A percentile compares a stretch with the other conserved stretches of the same genome.
Evolutionary conservation across 2,329 filamentous ascomycete species (phyloP).

Genomic region (Beauveria rudraprayagi): DNA sequence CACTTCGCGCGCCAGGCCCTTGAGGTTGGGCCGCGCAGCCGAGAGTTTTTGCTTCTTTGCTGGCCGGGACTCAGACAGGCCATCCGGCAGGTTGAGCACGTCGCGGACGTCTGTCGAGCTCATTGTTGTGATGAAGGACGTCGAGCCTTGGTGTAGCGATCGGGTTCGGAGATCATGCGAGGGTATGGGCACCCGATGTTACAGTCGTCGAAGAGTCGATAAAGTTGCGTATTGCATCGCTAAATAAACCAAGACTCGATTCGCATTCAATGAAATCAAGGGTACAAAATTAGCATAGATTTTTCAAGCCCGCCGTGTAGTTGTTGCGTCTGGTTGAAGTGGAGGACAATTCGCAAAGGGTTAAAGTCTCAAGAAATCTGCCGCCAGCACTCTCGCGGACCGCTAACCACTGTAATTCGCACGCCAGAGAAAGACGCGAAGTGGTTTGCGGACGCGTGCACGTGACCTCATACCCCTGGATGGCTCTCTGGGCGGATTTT

Average conservation of each 20-base stretch:
- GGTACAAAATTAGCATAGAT: not conserved
- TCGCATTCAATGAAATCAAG: not conserved
- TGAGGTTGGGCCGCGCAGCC: constrained; percentile 51
- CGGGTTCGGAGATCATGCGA: not conserved
- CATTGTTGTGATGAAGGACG: constrained; percentile 9
- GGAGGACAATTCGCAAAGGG: not conserved
- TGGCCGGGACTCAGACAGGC: constrained; percentile 42
- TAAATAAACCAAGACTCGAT: not conserved
- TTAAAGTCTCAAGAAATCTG: not conserved
- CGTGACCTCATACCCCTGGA: constrained; percentile 29
- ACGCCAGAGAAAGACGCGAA: constrained; percentile 1
- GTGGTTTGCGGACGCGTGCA: constrained; percentile 16
- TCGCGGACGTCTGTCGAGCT: constrained; percentile 72
- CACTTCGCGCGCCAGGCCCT: constrained; percentile 57
- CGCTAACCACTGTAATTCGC: not conserved
- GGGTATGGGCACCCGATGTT: not conserved
- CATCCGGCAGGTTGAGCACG: constrained; percentile 71
- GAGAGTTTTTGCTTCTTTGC: constrained; percentile 68
- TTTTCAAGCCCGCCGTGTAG: not conserved
- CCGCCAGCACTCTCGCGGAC: not conserved
- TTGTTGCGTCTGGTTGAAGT: not conserved
- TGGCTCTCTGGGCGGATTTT: constrained; percentile 24
- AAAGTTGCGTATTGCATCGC: constrained; percentile 1
- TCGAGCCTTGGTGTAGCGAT: not conserved
- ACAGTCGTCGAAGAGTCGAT: constrained; percentile 11